Evolutionary conservation across 2,329 filamentous ascomycete genomes (phyloP).

Genomic region (Colletotrichum noveboracense): DNA sequence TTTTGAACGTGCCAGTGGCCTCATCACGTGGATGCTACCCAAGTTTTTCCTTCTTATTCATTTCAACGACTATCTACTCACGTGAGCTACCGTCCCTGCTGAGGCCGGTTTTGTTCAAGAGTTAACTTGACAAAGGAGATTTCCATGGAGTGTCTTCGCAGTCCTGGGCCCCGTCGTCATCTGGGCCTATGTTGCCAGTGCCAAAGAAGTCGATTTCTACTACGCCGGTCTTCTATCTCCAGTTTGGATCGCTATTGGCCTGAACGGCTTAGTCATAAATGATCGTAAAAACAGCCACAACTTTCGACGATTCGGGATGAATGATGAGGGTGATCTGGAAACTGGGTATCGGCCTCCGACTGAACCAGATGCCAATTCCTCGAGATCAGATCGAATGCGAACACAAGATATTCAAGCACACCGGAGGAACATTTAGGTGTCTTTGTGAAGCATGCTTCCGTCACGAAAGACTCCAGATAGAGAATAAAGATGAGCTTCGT

Average conservation of each 20-base stretch:
- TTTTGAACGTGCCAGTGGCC: background rate
- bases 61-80: background rate
- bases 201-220: background rate
- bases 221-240: background rate
- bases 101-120: background rate
- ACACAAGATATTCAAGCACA: background rate
- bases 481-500: no score
- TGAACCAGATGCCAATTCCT: background rate
- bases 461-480: rapidly evolving
- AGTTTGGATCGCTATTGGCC: background rate
- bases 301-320: background rate
- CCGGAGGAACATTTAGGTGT: background rate
- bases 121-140: background rate
- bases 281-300: background rate
- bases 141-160: background rate
- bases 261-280: background rate
- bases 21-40: background rate
- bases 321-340: background rate
- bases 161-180: background rate
- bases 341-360: background rate
- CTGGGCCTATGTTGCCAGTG: background rate
- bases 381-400: background rate
- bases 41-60: background rate
- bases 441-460: no score
- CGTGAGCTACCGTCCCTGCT: background rate